Conservation (phyloP, 2,329 filamentous ascomycete genomes). For the Sporothrix euskadiensis region DNA sequence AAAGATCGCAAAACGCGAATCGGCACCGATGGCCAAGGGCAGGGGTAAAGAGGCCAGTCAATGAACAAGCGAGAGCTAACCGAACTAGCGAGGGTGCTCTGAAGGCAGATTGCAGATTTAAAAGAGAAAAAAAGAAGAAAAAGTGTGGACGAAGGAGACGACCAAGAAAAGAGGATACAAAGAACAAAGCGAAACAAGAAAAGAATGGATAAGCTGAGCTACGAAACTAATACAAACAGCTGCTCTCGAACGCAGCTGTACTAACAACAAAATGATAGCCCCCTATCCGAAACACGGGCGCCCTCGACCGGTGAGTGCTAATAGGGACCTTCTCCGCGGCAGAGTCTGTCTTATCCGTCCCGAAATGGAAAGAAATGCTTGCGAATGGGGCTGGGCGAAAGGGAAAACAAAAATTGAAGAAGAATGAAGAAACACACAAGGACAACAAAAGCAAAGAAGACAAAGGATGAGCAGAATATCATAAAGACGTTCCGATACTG, state of each 20-base stretch:
- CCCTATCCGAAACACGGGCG: conserved; percentile 2
- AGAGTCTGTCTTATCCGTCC: not conserved
- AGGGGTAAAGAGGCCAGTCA: not conserved
- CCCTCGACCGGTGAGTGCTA: conserved; percentile 18
- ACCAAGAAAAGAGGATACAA: not conserved
- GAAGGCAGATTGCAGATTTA: not conserved
- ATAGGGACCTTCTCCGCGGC: not conserved
- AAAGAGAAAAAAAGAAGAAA: not conserved
- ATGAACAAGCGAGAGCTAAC: not conserved
- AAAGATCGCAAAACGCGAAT: not conserved
- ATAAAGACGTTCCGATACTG: not conserved
- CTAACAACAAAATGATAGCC: not conserved
- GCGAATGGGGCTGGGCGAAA: not conserved
- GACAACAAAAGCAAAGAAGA: not conserved
- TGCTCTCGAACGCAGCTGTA: not conserved
- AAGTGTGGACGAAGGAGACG: not conserved
- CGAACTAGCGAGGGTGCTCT: no score
- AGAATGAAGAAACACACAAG: not conserved
- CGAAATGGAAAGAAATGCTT: conserved; percentile 9
- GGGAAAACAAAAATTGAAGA: not conserved
- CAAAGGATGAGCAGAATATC: not conserved
- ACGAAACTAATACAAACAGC: not conserved
- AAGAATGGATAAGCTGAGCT: not conserved
- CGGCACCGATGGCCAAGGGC: not conserved
- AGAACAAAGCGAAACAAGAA: not conserved